Evolutionary conservation across 2,329 filamentous ascomycete species (phyloP).

Genomic region (Botryotinia globosa): DNA sequence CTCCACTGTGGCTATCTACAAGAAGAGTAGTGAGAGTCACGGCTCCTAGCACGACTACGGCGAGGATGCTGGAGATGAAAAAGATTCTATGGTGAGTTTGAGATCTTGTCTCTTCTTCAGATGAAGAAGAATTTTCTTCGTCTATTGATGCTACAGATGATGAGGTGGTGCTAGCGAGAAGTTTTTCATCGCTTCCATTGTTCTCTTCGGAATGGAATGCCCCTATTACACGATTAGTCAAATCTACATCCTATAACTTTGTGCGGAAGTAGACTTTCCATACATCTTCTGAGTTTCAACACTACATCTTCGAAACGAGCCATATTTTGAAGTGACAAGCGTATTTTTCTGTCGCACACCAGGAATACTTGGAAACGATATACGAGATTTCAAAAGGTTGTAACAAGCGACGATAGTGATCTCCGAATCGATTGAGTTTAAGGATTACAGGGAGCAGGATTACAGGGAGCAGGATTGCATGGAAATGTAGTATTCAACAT

Average conservation of each 20-base stretch:
- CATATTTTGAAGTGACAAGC: neutral
- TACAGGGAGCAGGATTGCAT: neutral
- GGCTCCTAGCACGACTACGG: neutral
- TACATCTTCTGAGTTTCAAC: neutral
- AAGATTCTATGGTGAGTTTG: neutral
- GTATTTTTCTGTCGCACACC: too few relatives aligned
- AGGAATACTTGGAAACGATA: neutral
- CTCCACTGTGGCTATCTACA: neutral
- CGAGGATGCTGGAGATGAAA: neutral
- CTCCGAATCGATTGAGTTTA: neutral
- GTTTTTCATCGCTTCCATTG: neutral
- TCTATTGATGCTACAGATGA: neutral
- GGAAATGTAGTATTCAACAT: neutral
- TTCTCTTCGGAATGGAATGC: neutral
- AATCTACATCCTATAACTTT: neutral
- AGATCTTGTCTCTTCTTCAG: neutral
- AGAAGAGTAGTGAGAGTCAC: neutral
- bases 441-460: neutral
- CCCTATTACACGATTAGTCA: neutral
- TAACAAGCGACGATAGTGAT: too few relatives aligned
- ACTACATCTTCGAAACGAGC: neutral
- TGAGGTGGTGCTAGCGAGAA: neutral
- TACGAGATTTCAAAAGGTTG: neutral
- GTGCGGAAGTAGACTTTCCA: neutral
- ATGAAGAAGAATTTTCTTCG: neutral